These are phyloP conservation scores for Tetrapisispora pingtungensis DNA, from an alignment of 805 yeast species.

Conservation along the genomic window DNA sequence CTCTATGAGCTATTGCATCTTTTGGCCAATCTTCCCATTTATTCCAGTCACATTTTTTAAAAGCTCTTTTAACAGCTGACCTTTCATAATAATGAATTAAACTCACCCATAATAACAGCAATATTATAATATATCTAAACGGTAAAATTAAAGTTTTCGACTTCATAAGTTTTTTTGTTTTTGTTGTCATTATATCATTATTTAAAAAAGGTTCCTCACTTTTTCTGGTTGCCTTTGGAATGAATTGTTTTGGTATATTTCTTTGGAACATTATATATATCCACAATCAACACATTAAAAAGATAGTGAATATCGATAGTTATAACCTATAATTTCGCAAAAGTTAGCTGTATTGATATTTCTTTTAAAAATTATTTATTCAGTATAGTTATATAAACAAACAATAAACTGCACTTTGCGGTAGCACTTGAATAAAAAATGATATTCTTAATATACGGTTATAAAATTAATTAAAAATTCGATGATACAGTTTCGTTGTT, in stretches of 20 bases:
- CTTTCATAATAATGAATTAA: slow-evolving; percentile 47
- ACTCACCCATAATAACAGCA: slow-evolving; percentile 34
- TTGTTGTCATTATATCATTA: background rate
- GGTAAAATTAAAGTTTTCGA: slow-evolving; percentile 2
- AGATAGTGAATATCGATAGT: too few relatives aligned
- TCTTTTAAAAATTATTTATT: too few relatives aligned
- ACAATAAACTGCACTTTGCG: too few relatives aligned
- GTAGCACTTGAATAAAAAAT: too few relatives aligned
- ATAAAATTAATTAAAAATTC: too few relatives aligned
- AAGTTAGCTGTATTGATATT: too few relatives aligned
- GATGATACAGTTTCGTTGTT: too few relatives aligned
- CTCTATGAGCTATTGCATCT: slow-evolving; percentile 34
- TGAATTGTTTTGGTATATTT: background rate
- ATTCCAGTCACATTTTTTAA: slow-evolving; percentile 50
- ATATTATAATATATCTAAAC: slow-evolving; percentile 20
- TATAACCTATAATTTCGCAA: too few relatives aligned
- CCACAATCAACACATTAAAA: too few relatives aligned
- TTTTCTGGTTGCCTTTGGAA: background rate
- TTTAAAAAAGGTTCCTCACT: background rate
- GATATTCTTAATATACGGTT: too few relatives aligned
- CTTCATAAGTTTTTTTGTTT: background rate
- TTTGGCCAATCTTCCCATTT: slow-evolving; percentile 53
- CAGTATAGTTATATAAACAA: too few relatives aligned
- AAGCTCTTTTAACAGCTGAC: slow-evolving; percentile 35
- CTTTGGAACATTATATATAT: background rate